Percentiles rank a stretch among this genome's conserved stretches.
These are phyloP conservation scores for Dactylellina leptospora DNA, from an alignment of 2,329 filamentous ascomycete genomes.

Conservation along the genomic window DNA sequence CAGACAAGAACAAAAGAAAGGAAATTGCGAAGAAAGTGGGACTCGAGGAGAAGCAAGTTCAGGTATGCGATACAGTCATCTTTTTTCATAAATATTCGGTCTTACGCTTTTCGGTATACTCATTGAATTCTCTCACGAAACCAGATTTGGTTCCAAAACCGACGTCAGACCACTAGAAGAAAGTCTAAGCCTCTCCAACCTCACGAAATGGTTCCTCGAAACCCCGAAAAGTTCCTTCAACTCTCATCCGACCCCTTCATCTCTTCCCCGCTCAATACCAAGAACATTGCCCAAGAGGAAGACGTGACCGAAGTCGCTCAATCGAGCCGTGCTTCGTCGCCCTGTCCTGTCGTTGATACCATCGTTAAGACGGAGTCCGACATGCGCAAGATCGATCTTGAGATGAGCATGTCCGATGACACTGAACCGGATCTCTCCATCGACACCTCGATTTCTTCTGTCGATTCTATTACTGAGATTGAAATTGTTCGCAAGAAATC, in stretches of 20 bases:
- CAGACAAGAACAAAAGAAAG: conserved; percentile 55
- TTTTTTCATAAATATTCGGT: background rate
- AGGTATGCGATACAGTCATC: conserved; percentile 52
- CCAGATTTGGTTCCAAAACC: conserved; percentile 58
- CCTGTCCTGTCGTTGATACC: conserved; percentile 27
- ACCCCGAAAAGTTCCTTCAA: conserved; percentile 35
- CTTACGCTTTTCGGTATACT: conserved; percentile 32
- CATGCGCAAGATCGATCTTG: conserved; percentile 7
- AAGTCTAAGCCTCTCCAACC: conserved; percentile 57
- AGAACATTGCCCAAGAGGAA: conserved; percentile 28
- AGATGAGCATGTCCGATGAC: conserved; percentile 30
- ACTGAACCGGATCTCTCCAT: conserved; percentile 31
- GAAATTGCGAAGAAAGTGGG: conserved; percentile 55
- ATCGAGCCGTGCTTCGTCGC: conserved; percentile 49
- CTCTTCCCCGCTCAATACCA: conserved; percentile 45
- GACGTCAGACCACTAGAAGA: conserved; percentile 56
- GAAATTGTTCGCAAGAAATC: conserved; percentile 44
- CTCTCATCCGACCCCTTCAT: conserved; percentile 53
- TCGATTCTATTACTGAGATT: conserved; percentile 17
- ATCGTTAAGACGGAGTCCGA: conserved; percentile 26
- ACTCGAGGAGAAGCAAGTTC: conserved; percentile 58
- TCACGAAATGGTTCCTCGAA: conserved; percentile 57
- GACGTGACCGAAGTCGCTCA: conserved; percentile 41
- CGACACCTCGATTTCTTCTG: conserved; percentile 25
- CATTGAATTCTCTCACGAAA: conserved; percentile 5